These are phyloP conservation scores for Clavulina sp. DNA, from an alignment of 768 basidiomycete genomes.

Conservation along the genomic window DNA sequence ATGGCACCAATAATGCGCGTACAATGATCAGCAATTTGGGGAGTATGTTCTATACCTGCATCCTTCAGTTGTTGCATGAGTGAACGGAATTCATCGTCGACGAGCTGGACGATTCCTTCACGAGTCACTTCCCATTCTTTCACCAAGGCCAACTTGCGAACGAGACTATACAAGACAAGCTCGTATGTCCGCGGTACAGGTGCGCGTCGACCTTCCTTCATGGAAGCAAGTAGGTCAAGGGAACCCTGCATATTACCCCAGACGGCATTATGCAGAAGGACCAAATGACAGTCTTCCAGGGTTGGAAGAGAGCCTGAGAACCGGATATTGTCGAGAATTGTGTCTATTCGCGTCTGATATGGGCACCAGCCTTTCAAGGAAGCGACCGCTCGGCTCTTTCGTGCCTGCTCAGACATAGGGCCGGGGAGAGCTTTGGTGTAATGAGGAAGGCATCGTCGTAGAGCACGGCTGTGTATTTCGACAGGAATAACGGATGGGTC, in stretches of 20 bases:
- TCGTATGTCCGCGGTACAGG: constrained; percentile 43
- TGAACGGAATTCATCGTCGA: constrained; percentile 30
- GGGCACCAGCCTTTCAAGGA: too few relatives aligned
- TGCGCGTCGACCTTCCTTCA: constrained; percentile 26
- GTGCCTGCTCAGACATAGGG: too few relatives aligned
- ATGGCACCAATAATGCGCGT: constrained; percentile 54
- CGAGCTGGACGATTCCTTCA: constrained; percentile 6
- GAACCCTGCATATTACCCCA: constrained; percentile 51
- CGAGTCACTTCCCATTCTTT: constrained; percentile 18
- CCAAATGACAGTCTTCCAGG: constrained; percentile 62
- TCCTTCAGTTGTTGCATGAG: constrained; percentile 41
- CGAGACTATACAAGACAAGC: constrained; percentile 50
- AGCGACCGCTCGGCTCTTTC: too few relatives aligned
- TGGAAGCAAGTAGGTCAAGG: constrained; percentile 42
- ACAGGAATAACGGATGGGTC: too few relatives aligned
- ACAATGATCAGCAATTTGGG: constrained; percentile 46
- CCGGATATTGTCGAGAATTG: too few relatives aligned
- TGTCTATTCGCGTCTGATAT: too few relatives aligned
- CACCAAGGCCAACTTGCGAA: constrained; percentile 47
- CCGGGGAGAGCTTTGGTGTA: too few relatives aligned
- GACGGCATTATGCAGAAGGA: constrained; percentile 58
- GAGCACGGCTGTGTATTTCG: too few relatives aligned
- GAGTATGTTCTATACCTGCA: constrained; percentile 31
- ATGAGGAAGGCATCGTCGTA: too few relatives aligned
- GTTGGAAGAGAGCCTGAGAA: too few relatives aligned